Evolutionary conservation across 208 protist genomes (phyloP).

Genomic region (Wallacemonas sp.): DNA sequence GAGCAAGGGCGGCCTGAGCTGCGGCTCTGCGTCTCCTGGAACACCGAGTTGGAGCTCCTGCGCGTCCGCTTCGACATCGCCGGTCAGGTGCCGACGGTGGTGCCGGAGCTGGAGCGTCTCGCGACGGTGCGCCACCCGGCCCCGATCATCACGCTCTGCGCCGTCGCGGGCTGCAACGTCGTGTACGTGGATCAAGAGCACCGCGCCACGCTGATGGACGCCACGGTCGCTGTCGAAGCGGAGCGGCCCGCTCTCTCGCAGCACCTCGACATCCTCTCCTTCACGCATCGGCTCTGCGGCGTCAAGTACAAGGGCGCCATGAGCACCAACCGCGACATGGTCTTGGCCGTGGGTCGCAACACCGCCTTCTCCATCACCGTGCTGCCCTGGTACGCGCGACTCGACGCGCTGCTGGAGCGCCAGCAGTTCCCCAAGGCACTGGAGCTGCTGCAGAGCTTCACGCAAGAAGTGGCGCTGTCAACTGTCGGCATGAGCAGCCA

Average conservation of each 20-base stretch:
- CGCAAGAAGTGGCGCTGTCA: conserved; percentile 61
- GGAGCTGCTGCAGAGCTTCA: conserved; percentile 59
- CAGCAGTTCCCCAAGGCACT: conserved; percentile 53
- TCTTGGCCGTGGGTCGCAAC: conserved; percentile 39
- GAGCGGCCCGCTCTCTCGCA: conserved; percentile 39
- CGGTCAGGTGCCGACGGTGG: background rate
- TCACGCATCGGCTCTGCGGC: conserved; percentile 29
- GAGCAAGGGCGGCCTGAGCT: conserved; percentile 28
- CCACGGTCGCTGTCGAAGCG: conserved; percentile 47
- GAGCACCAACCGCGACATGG: conserved; percentile 28
- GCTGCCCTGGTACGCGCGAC: conserved; percentile 64
- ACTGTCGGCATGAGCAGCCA: conserved; percentile 52
- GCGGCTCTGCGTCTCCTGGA: conserved; percentile 57
- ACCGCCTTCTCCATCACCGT: conserved; percentile 45
- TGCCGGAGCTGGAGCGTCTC: conserved; percentile 37
- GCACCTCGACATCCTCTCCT: conserved; percentile 38
- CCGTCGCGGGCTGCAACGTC: conserved; percentile 41
- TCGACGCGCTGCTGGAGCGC: conserved; percentile 49
- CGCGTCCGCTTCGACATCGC: conserved; percentile 33
- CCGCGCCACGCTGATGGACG: conserved; percentile 53
- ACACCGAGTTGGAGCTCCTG: conserved; percentile 58
- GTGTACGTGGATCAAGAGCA: conserved; percentile 49
- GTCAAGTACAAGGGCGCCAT: conserved; percentile 41
- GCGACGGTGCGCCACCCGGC: conserved; percentile 25
- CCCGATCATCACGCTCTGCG: conserved; percentile 44